Evolutionary conservation across 148 eudicot species (phyloP).

Genomic region (Tetragonia tetragonoides): DNA sequence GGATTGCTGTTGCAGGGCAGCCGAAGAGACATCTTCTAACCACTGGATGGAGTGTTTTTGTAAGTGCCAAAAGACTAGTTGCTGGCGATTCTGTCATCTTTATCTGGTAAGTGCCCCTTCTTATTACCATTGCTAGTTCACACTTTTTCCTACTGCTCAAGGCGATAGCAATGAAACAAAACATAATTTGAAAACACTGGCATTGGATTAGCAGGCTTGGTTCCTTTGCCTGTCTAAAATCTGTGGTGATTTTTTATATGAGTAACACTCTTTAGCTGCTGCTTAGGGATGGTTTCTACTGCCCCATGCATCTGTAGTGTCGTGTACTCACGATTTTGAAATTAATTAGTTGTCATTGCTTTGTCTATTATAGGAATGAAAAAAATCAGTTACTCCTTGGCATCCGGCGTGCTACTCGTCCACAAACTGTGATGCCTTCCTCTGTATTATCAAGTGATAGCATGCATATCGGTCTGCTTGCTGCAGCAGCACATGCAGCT

Average conservation of each 20-base stretch:
- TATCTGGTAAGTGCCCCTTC: conserved; percentile 47
- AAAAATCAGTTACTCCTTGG: conserved; percentile 70
- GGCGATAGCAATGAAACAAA: background rate
- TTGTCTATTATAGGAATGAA: conserved; percentile 48
- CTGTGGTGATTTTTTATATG: background rate
- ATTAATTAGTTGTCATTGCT: background rate
- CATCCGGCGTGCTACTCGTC: conserved; percentile 75
- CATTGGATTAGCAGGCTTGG: background rate
- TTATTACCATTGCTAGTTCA: conserved; percentile 1
- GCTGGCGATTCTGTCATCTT: conserved; percentile 74
- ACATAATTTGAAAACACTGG: background rate
- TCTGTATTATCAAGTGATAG: conserved; percentile 80
- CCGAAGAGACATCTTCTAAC: conserved; percentile 76
- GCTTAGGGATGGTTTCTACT: background rate
- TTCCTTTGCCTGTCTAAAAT: background rate
- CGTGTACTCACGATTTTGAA: background rate
- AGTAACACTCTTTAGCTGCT: conserved; percentile 11
- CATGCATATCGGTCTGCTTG: conserved; percentile 85
- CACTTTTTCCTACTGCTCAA: background rate
- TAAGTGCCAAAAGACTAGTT: conserved; percentile 72
- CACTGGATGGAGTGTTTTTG: conserved; percentile 79
- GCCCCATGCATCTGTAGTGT: background rate
- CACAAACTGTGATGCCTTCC: conserved; percentile 77
- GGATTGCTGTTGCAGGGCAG: conserved; percentile 47
- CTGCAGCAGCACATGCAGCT: conserved; percentile 87